phyloP scores from a whole-genome alignment of 2,329 filamentous ascomycete genomes.

The Sporothrix euskadiensis region DNA sequence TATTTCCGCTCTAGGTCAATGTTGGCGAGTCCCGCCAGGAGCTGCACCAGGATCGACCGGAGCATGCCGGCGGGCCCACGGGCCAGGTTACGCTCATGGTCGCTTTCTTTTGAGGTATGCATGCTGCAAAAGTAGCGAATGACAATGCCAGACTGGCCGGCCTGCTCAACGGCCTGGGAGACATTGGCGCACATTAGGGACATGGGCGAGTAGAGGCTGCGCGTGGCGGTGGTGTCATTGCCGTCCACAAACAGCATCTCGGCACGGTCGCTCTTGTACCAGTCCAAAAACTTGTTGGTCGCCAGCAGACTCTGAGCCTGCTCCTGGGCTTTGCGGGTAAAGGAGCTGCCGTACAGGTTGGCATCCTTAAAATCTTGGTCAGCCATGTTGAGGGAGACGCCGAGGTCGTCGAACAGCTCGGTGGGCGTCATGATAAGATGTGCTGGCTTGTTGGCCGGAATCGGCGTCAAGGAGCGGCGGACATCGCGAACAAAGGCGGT shows the following conservation, averaged over 20 bases:
- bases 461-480: slow-evolving; percentile 9
- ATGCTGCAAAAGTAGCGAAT: slow-evolving; percentile 28
- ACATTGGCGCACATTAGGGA: slow-evolving; percentile 25
- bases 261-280: background rate
- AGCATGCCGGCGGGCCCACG: slow-evolving; percentile 26
- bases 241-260: slow-evolving; percentile 27
- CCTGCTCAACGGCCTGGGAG: background rate
- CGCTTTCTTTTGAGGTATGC: background rate
- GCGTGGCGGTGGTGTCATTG: slow-evolving; percentile 1
- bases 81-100: background rate
- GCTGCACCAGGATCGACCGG: slow-evolving; percentile 35
- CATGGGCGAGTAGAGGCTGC: slow-evolving; percentile 21
- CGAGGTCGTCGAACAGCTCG: background rate
- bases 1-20: background rate
- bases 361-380: background rate
- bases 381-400: background rate
- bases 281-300: background rate
- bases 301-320: slow-evolving; percentile 25
- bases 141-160: background rate
- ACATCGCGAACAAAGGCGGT: background rate
- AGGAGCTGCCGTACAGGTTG: background rate
- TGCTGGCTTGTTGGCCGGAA: background rate
- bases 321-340: slow-evolving; percentile 1
- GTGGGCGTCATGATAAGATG: background rate
- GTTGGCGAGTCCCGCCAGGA: background rate